A percentile compares a stretch with the other conserved stretches of the same genome.
These are phyloP conservation scores for Coccinonectria pachysandricola DNA, from an alignment of 2,329 filamentous ascomycete species.

Conservation along the genomic window DNA sequence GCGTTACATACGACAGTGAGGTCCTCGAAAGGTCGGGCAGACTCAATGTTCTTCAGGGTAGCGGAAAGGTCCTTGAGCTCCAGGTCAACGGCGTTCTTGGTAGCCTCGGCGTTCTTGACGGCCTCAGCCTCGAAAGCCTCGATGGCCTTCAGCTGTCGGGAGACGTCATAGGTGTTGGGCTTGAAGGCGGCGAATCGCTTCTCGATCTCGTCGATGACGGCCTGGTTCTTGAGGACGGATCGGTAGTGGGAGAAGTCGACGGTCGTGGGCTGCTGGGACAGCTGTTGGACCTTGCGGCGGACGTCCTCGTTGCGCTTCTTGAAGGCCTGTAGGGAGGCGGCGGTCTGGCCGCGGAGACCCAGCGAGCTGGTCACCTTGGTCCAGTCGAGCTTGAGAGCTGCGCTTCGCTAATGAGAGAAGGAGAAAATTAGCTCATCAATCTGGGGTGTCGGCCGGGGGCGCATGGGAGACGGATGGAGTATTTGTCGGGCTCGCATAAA, in stretches of 20 bases:
- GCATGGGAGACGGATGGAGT: too few relatives aligned
- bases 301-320: constrained; percentile 99
- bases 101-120: constrained; percentile 91
- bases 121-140: constrained; percentile 97
- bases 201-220: constrained; percentile 94
- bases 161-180: constrained; percentile 85
- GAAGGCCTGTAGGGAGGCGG: constrained; percentile 83
- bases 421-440: constrained; percentile 46
- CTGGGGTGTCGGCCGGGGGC: constrained; percentile 11
- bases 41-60: constrained; percentile 95
- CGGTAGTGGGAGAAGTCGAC: constrained; percentile 96
- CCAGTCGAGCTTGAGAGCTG: constrained; percentile 99
- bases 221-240: constrained; percentile 86
- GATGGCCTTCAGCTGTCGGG: constrained; percentile 92
- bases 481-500: too few relatives aligned
- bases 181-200: constrained; percentile 87
- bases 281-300: constrained; percentile 79
- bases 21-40: constrained; percentile 88
- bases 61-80: constrained; percentile 90
- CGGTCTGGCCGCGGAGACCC: constrained; percentile 91
- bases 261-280: constrained; percentile 72
- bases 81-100: constrained; percentile 89
- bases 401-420: constrained; percentile 64
- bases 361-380: constrained; percentile 87
- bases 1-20: constrained; percentile 79